Conservation (phyloP, 768 basidiomycete genomes). For the Termitomyces sp. region DNA sequence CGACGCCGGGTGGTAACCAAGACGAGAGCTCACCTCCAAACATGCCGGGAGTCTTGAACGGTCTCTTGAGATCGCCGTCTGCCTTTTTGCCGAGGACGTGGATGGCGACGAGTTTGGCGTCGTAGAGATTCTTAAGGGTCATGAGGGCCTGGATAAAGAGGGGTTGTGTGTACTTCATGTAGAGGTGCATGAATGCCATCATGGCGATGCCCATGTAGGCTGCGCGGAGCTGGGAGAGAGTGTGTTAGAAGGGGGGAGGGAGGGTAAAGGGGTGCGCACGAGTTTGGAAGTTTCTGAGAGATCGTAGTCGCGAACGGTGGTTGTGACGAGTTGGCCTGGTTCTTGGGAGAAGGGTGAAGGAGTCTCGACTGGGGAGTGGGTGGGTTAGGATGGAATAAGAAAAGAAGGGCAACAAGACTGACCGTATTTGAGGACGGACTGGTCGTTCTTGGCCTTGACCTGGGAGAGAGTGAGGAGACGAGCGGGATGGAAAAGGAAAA, state of each 20-base stretch:
- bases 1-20: too few species aligned
- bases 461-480: slow-evolving; percentile 24
- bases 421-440: slow-evolving; percentile 95
- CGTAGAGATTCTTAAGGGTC: slow-evolving; percentile 89
- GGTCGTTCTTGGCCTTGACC: slow-evolving; percentile 95
- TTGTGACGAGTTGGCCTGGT: slow-evolving; percentile 76
- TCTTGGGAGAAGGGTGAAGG: slow-evolving; percentile 69
- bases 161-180: slow-evolving; percentile 94
- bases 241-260: not conserved
- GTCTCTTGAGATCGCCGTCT: slow-evolving; percentile 84
- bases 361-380: slow-evolving; percentile 61
- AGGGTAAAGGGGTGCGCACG: slow-evolving; percentile 32
- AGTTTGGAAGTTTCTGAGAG: slow-evolving; percentile 83
- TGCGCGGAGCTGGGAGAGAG: slow-evolving; percentile 47
- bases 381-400: not conserved
- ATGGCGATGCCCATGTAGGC: slow-evolving; percentile 75
- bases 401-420: not conserved
- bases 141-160: slow-evolving; percentile 94
- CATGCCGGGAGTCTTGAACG: slow-evolving; percentile 76
- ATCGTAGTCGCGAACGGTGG: slow-evolving; percentile 93
- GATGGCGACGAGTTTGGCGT: slow-evolving; percentile 80
- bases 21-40: slow-evolving; percentile 70
- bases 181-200: slow-evolving; percentile 91
- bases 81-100: slow-evolving; percentile 77
- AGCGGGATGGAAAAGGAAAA: not conserved